These are phyloP conservation scores for Sophora flavescens DNA, from an alignment of 306 rosid genomes.

Conservation along the genomic window DNA sequence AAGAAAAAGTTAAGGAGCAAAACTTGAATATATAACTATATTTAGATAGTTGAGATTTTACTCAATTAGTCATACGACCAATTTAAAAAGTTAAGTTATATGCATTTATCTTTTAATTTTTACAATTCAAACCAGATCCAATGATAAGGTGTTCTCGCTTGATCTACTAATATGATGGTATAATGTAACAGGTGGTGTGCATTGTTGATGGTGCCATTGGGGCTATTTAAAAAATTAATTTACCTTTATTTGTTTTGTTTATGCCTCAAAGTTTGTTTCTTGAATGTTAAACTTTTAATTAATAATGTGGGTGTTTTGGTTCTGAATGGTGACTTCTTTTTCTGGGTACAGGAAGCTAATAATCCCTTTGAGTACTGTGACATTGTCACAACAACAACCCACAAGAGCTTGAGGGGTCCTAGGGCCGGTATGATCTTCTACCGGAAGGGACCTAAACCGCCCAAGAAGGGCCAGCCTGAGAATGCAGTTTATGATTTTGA, in stretches of 20 bases:
- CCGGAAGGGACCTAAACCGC: slow-evolving; percentile 89
- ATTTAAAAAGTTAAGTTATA: no score
- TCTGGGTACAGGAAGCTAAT: slow-evolving; percentile 73
- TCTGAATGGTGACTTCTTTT: neutral
- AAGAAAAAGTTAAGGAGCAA: no score
- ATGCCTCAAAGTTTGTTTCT: neutral
- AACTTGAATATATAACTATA: no score
- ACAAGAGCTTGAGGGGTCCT: slow-evolving; percentile 95
- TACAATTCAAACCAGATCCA: no score
- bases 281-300: neutral
- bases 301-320: slow-evolving; percentile 3
- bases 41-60: no score
- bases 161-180: neutral
- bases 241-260: neutral
- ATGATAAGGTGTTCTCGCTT: no score
- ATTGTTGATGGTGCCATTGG: neutral
- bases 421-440: slow-evolving; percentile 98
- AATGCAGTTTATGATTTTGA: slow-evolving; percentile 85
- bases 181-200: neutral
- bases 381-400: slow-evolving; percentile 92
- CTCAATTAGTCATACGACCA: no score
- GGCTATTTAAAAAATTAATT: neutral
- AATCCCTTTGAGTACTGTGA: slow-evolving; percentile 89
- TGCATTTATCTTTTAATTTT: no score
- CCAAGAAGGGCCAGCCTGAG: slow-evolving; percentile 96